Conservation (phyloP, 192 early-diverging fungal genomes). For the Backusella psychrophila region DNA sequence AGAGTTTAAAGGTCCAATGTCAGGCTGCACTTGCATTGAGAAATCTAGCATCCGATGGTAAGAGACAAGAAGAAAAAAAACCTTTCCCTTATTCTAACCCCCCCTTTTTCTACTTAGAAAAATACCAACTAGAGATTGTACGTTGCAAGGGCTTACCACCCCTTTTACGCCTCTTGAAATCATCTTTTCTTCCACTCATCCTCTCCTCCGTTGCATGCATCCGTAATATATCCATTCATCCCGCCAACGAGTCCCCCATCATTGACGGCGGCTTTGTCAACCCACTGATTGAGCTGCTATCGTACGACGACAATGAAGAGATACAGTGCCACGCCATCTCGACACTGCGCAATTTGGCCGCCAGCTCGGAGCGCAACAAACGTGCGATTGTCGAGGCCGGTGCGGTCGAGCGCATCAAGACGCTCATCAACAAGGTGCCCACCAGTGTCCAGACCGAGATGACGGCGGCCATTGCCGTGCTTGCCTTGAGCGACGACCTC, state of each 20-base stretch:
- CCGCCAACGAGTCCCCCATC: conserved; percentile 81
- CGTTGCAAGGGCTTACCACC: conserved; percentile 70
- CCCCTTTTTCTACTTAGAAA: conserved; percentile 61
- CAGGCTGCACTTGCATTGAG: conserved; percentile 86
- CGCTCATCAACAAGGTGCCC: conserved; percentile 52
- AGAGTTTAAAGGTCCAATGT: conserved; percentile 80
- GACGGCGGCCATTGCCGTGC: conserved; percentile 80
- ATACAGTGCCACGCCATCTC: conserved; percentile 86
- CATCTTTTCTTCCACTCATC: conserved; percentile 71
- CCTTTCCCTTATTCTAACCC: neutral
- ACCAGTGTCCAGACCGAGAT: conserved; percentile 74
- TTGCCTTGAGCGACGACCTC: conserved; percentile 75
- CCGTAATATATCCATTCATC: conserved; percentile 88
- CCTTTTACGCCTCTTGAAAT: conserved; percentile 71
- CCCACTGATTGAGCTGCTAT: conserved; percentile 59
- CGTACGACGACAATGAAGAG: conserved; percentile 73
- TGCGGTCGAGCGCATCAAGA: conserved; percentile 69
- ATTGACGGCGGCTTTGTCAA: conserved; percentile 77
- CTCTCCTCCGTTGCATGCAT: conserved; percentile 85
- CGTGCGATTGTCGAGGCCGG: conserved; percentile 71
- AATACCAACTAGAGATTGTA: conserved; percentile 85
- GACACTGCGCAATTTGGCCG: conserved; percentile 80
- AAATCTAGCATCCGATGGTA: conserved; percentile 81
- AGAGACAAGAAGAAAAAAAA: neutral
- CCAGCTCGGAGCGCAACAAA: conserved; percentile 77